Base-by-base conservation (phyloP, 2,329 filamentous ascomycete genomes). In the Mollisia scopiformis region DNA sequence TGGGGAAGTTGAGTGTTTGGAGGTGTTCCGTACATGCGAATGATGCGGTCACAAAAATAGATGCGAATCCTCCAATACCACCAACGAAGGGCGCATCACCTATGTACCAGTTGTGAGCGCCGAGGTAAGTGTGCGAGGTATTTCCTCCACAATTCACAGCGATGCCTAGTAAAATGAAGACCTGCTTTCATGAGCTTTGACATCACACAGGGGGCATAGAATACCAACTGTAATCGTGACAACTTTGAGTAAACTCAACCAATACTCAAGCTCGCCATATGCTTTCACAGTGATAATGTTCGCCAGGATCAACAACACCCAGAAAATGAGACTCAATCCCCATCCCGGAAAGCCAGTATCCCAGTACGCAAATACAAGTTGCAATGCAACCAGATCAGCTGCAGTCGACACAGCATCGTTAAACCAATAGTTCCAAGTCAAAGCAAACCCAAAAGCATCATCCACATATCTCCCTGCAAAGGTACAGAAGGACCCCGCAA, bases 51-150 rank as follows among this genome's bases (percentile, higher is more conserved):
- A 86, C 83, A 64, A 86, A 86, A 46, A 88, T 86, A 21, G 84
- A 87, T 0, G 85, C 85, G 65, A 89, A 88, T 1, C 86, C 86
- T 39, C 85, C 85, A 19, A 88, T 86, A 0, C 87, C 87, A 2
- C 80, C 83, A 1, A 88, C 86, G 66, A 89, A 89, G 0, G 87
- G 87, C 1, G 86, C 86, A 33, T 81, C 85, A 0, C 81, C 82
- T 1, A 84, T 76, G 59, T 82, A 77, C 81, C 84, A 89, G 68
- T 86, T 79, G 61, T 80, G 77, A 5, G 78, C 82, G 10, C 87
- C 85, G 23, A 88, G 85, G 62, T 88, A 88, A 50, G 76, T 74
- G 55, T 82, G 78, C 0, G 75, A 69, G 0, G 71, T 77, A 62
- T 87, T 88, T 13, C 78, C 86, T 19, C 86, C 86, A 57, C 78